Evolutionary conservation across 495 filamentous ascomycete species (phyloP).

Genomic region (Penicillium angulare): DNA sequence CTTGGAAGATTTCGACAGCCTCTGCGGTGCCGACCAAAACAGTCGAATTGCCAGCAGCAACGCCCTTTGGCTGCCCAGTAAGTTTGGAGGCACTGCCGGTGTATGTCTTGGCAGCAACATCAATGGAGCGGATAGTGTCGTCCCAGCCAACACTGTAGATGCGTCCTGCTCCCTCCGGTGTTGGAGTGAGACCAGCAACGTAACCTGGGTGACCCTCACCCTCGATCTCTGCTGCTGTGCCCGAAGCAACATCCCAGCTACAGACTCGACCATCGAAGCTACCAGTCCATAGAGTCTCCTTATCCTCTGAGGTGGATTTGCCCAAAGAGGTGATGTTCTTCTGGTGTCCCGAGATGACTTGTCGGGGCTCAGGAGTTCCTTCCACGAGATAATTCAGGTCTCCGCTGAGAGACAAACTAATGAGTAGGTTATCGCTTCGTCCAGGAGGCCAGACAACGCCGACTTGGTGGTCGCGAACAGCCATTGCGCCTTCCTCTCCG

Average conservation of each 20-base stretch:
- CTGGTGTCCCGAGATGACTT: slow-evolving; percentile 86
- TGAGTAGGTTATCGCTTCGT: slow-evolving; percentile 78
- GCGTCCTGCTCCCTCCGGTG: slow-evolving; percentile 49
- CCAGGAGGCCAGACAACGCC: slow-evolving; percentile 90
- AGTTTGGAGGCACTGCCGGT: slow-evolving; percentile 51
- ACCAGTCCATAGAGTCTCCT: slow-evolving; percentile 74
- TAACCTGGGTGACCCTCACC: slow-evolving; percentile 80
- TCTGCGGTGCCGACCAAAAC: slow-evolving; percentile 65
- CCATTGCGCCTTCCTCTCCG: slow-evolving; percentile 74
- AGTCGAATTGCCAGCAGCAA: slow-evolving; percentile 43
- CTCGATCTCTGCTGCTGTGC: slow-evolving; percentile 64
- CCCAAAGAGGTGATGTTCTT: slow-evolving; percentile 81
- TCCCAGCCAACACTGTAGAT: slow-evolving; percentile 93
- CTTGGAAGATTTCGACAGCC: slow-evolving; percentile 63
- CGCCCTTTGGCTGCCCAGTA: slow-evolving; percentile 60
- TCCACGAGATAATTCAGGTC: slow-evolving; percentile 86
- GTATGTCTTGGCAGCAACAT: slow-evolving; percentile 58
- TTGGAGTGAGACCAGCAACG: slow-evolving; percentile 70
- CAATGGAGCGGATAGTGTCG: slow-evolving; percentile 81
- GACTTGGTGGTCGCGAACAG: slow-evolving; percentile 83
- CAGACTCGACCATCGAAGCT: slow-evolving; percentile 87
- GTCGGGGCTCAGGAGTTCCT: slow-evolving; percentile 63
- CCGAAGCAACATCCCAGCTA: slow-evolving; percentile 72
- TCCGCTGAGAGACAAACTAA: slow-evolving; percentile 83
- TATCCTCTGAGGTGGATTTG: slow-evolving; percentile 40